Evolutionary conservation across 2,329 filamentous ascomycete species (phyloP), one percentile per base, ranked within the genome.

Genomic region (Xylariaceae sp.): DNA sequence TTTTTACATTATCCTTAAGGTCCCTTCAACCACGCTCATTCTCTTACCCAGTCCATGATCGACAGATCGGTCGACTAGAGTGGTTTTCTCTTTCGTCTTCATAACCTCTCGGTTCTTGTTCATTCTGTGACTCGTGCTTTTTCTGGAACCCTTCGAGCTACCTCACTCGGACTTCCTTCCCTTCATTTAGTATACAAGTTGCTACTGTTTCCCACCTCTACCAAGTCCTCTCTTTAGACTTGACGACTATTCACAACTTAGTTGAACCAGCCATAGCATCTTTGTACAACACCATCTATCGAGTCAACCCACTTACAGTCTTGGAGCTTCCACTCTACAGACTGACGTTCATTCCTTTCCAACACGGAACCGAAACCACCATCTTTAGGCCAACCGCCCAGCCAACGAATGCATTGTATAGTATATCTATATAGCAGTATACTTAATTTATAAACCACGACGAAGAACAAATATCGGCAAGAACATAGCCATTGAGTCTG

Each of bases 381-480:
- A 54, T 62, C 59, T 38, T 61, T 61, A 58, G 59, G 59, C 59
- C 58, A 55, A 55, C 47, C 47, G 59, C 59, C 59, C 51, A 33
- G 7, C 24, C 39, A 35, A 53, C 44, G 32, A 54, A 52, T 50
- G 30, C 48, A 53, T 46, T 61, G 56, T 59, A 61, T 53, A 59
- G 47, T 51, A 52, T 43, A 33, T 3, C 38, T 41, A 45, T 52
- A 55, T 44, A 53, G 56, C 47, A 54, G 43, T 51, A 56, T 55
- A 60, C 52, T 53, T 61, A 61, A 61, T 61, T 44, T 50, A 52
- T 56, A 57, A 57, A 53, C 49, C 47, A 44, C 45, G 11, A 44
- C 45, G 34, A 41, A 35, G 43, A 47, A 43, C 44, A 30, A 38
- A 37, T 42, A 47, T 43, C 37, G 40, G 47, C 37, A 37, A 40